Evolutionary conservation across 352 stramenopile genomes (phyloP), one percentile per base, ranked within the genome.

Genomic region (Thraustotheca clavata): DNA sequence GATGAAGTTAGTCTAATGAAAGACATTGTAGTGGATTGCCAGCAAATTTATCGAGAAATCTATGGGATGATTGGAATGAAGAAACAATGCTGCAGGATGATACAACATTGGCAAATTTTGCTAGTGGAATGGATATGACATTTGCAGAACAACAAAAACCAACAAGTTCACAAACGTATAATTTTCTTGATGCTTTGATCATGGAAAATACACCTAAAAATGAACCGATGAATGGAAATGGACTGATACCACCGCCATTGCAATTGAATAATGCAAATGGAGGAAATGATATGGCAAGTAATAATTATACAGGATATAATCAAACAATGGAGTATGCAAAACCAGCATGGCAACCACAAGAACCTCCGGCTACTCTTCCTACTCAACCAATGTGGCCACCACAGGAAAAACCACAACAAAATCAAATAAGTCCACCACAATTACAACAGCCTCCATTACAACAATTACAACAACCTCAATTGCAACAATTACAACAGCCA

Each of bases 61-160:
- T 94, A 22, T 94, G 85, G 85, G 83, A 91, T 59, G 85, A 94
- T 70, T 94, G 85, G 85, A 94, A 89, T 62, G 84, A 93, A 60
- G 80, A 73, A 62, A 83, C 88, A 50, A 61, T 73, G 29, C 34
- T 62, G 3, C 54, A 62, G 38, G 54, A 62, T 29, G 54, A 62
- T 14, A 62, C 54, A 16, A 62, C 54, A 26, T 29, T 62, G 4
- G 54, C 54, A 3, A 83, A 73, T 59, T 83, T 91, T 43, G 68
- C 36, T 12, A 46, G 29, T 3, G 35, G 35, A 29, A 52, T 57
- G 49, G 62, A 69, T 34, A 69, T 48, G 49, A 69, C 62, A 34
- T 69, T 43, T 26, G 29, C 48, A 32, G 48, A 67, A 7, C 20
- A 26, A 33, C 34, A 9, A 20, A 26, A 32, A 26, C 9, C 26